These are phyloP conservation scores for Gloeostereum incarnatum DNA, from an alignment of 768 basidiomycete species.

Conservation along the genomic window DNA sequence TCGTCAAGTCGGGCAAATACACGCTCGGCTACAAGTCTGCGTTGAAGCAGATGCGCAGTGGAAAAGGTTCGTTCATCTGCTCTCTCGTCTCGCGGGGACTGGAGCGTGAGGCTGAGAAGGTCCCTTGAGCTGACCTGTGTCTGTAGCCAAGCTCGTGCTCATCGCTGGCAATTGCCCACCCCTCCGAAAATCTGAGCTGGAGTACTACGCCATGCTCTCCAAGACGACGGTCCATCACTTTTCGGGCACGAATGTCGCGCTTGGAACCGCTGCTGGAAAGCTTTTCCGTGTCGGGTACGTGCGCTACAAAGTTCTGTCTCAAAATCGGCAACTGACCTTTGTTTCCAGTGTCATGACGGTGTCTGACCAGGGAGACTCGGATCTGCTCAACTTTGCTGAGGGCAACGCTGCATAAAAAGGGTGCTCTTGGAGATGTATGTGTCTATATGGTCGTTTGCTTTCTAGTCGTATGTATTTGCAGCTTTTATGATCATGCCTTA, in stretches of 20 bases:
- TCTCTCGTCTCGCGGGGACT: constrained; percentile 69
- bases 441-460: too few relatives aligned
- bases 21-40: constrained; percentile 96
- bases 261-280: constrained; percentile 97
- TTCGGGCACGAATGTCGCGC: constrained; percentile 92
- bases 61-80: constrained; percentile 73
- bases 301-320: not conserved
- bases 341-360: constrained; percentile 87
- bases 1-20: constrained; percentile 99
- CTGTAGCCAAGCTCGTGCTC: constrained; percentile 90
- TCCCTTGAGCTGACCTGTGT: constrained; percentile 68
- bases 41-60: constrained; percentile 95
- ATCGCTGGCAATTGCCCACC: constrained; percentile 99
- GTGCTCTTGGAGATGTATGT: not conserved
- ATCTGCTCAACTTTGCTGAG: constrained; percentile 84
- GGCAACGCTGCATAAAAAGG: constrained; percentile 48
- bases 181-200: constrained; percentile 96
- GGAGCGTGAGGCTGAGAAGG: constrained; percentile 99
- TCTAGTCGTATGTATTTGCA: too few relatives aligned
- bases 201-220: constrained; percentile 99
- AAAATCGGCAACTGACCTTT: constrained; percentile 2
- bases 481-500: too few relatives aligned
- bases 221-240: constrained; percentile 99
- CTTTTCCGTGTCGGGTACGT: constrained; percentile 65
- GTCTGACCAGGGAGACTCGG: constrained; percentile 92